Percentiles rank a stretch among this genome's conserved stretches.
phyloP scores from a whole-genome alignment of 148 eudicot species.

The Amaranthus hypochondriacus region DNA sequence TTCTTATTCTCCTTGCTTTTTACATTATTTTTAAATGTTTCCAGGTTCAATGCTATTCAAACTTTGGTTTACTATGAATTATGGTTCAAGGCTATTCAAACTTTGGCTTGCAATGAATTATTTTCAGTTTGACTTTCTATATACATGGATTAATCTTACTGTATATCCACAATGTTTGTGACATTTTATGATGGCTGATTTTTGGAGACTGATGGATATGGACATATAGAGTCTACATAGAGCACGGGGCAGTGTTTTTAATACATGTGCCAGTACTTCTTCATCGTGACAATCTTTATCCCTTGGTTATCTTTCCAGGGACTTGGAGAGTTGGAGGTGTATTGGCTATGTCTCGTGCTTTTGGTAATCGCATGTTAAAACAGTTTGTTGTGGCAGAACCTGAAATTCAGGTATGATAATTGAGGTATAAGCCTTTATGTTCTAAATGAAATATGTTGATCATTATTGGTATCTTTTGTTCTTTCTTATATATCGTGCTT shows the following conservation, averaged over 20 bases:
- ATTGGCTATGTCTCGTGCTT: constrained; percentile 99
- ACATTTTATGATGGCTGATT: not conserved
- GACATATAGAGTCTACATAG: not conserved
- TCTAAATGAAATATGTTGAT: not conserved
- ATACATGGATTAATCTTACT: not conserved
- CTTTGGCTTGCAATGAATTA: not conserved
- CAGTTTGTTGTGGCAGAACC: constrained; percentile 97
- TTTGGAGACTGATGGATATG: not conserved
- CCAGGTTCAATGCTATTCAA: too few species aligned
- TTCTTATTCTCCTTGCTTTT: too few species aligned
- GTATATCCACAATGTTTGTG: too few species aligned
- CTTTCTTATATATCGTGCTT: not conserved
- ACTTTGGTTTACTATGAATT: not conserved
- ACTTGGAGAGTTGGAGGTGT: constrained; percentile 99
- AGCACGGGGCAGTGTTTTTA: not conserved
- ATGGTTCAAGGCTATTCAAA: not conserved
- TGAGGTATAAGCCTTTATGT: not conserved
- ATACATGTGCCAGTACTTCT: not conserved
- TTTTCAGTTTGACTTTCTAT: not conserved
- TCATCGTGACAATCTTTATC: not conserved
- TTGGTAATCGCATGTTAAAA: constrained; percentile 96
- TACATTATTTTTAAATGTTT: too few species aligned
- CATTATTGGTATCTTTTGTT: not conserved
- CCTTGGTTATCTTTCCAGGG: constrained; percentile 41
- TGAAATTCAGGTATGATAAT: constrained; percentile 75